Percentiles rank a stretch among this genome's conserved stretches.
Evolutionary conservation across 345 rosid species (phyloP).

Genomic region (Alliaria petiolata): DNA sequence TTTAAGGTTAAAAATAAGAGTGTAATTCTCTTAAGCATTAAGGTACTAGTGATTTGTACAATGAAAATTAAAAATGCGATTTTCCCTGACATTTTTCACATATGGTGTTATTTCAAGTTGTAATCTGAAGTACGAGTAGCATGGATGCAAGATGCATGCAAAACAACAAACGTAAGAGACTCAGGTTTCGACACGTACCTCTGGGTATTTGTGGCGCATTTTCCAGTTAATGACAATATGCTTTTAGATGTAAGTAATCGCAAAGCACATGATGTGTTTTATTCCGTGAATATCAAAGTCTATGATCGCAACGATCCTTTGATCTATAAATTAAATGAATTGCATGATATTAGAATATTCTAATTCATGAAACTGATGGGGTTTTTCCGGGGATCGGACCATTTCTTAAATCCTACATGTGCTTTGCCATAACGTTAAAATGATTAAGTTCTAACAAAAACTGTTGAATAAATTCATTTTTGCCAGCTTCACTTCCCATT

Average conservation of each 20-base stretch:
- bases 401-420: constrained; percentile 8
- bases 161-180: background rate
- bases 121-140: background rate
- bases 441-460: background rate
- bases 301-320: constrained; percentile 8
- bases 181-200: background rate
- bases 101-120: background rate
- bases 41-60: no score
- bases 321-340: background rate
- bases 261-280: constrained; percentile 16
- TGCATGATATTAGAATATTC: background rate
- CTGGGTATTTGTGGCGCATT: background rate
- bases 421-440: constrained; percentile 7
- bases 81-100: no score
- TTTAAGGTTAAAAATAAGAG: no score
- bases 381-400: background rate
- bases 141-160: background rate
- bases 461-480: background rate
- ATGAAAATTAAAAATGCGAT: no score
- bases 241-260: background rate
- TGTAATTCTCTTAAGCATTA: no score
- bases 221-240: background rate
- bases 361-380: background rate
- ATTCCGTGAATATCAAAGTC: constrained; percentile 1
- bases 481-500: constrained; percentile 20